Conservation (phyloP, 192 early-diverging fungal species). For the Phlyctochytrium bullatum region DNA sequence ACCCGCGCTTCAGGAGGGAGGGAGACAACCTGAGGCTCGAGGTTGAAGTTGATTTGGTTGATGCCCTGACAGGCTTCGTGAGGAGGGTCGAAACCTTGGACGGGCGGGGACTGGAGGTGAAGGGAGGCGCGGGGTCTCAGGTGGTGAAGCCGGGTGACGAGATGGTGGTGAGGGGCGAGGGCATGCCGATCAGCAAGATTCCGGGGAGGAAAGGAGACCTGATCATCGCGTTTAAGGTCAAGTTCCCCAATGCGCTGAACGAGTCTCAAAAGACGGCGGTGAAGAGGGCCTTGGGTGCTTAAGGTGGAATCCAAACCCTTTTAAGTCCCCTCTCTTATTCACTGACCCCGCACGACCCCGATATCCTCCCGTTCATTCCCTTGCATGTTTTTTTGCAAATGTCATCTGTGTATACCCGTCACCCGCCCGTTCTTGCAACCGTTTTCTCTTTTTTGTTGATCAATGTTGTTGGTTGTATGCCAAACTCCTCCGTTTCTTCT, state of each 20-base stretch:
- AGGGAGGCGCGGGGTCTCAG: slow-evolving; percentile 43
- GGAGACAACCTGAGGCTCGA: slow-evolving; percentile 72
- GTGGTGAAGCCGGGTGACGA: slow-evolving; percentile 74
- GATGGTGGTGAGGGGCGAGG: slow-evolving; percentile 73
- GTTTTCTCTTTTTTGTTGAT: too few species aligned
- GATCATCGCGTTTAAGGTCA: slow-evolving; percentile 73
- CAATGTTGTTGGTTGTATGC: too few species aligned
- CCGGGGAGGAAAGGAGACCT: slow-evolving; percentile 85
- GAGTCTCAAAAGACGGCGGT: not conserved
- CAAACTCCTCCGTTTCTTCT: too few species aligned
- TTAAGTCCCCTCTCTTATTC: too few species aligned
- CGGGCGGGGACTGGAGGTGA: slow-evolving; percentile 67
- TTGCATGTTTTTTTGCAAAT: too few species aligned
- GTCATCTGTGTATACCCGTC: too few species aligned
- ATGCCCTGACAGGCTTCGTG: slow-evolving; percentile 76
- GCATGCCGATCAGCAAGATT: slow-evolving; percentile 92
- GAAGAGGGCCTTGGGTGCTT: slow-evolving; percentile 3
- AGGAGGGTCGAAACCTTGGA: slow-evolving; percentile 73
- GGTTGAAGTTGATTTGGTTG: slow-evolving; percentile 68
- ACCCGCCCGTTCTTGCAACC: too few species aligned
- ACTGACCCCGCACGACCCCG: too few species aligned
- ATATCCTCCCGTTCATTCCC: too few species aligned
- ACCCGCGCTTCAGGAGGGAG: slow-evolving; percentile 80
- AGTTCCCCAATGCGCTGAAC: slow-evolving; percentile 58
- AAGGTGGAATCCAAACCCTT: too few species aligned